Percentiles rank a stretch among this genome's conserved stretches.
Evolutionary conservation across 1,284 basidiomycete species (phyloP).

Genomic region (Polyporus tsugae): DNA sequence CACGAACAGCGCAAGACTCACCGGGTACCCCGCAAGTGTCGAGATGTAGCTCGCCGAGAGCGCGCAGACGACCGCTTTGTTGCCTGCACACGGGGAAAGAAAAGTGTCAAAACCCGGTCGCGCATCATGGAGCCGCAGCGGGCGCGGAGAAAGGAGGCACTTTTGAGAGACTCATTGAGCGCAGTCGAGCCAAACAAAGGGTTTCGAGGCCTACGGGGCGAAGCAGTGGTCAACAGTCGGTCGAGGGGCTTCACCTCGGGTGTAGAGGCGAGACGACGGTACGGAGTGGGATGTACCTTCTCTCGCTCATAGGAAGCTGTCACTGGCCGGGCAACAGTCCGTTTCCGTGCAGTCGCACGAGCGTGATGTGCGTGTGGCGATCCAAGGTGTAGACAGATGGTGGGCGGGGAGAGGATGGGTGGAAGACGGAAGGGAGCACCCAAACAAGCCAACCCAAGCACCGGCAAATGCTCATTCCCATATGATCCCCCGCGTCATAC

Average conservation of each 20-base stretch:
- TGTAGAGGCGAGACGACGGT: slow-evolving; percentile 12
- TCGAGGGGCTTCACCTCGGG: slow-evolving; percentile 8
- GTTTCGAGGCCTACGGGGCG: slow-evolving; percentile 57
- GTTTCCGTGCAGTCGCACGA: slow-evolving; percentile 69
- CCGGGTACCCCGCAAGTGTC: slow-evolving; percentile 84
- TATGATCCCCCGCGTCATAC: slow-evolving; percentile 6
- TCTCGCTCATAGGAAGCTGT: slow-evolving; percentile 82
- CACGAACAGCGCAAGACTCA: slow-evolving; percentile 45
- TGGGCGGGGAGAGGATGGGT: slow-evolving; percentile 15
- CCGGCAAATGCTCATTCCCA: slow-evolving; percentile 13
- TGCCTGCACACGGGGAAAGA: slow-evolving; percentile 53
- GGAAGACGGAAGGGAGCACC: slow-evolving; percentile 22
- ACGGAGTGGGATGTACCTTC: slow-evolving; percentile 52
- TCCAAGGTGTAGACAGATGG: slow-evolving; percentile 32
- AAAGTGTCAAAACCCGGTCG: slow-evolving; percentile 8
- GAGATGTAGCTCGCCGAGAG: slow-evolving; percentile 85
- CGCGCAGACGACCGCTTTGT: slow-evolving; percentile 85
- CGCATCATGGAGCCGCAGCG: slow-evolving; percentile 6
- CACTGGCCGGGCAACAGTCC: slow-evolving; percentile 63
- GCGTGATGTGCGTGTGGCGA: slow-evolving; percentile 29
- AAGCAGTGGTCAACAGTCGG: slow-evolving; percentile 20
- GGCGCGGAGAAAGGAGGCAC: slow-evolving; percentile 46
- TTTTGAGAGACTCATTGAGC: slow-evolving; percentile 72
- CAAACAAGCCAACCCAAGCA: slow-evolving; percentile 10
- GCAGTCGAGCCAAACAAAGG: slow-evolving; percentile 66